Evolutionary conservation across 306 rosid genomes (phyloP).

Genomic region (Vachellia pachyceras): DNA sequence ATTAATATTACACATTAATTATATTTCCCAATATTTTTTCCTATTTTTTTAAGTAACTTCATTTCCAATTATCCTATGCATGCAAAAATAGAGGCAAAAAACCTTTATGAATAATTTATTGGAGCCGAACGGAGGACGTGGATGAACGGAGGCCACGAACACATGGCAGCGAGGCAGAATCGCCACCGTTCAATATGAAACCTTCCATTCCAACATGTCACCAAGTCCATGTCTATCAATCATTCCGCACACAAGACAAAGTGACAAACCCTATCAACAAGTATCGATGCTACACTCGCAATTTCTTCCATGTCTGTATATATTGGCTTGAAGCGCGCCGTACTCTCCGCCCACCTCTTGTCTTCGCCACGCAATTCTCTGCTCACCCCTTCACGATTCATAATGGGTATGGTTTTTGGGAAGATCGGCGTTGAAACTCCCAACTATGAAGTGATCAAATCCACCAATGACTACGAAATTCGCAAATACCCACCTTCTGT

Average conservation of each 20-base stretch:
- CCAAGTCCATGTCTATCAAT: background rate
- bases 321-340: background rate
- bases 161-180: background rate
- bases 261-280: background rate
- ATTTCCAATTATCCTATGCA: background rate
- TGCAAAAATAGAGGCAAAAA: too few relatives aligned
- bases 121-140: conserved; percentile 13
- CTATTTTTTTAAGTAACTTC: too few relatives aligned
- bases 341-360: background rate
- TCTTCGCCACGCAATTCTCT: background rate
- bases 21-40: too few relatives aligned
- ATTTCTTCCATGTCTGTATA: background rate
- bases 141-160: conserved; percentile 29
- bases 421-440: conserved; percentile 71
- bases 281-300: background rate
- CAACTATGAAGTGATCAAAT: conserved; percentile 53
- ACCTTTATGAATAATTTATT: background rate
- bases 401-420: conserved; percentile 89
- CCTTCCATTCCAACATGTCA: background rate
- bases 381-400: background rate
- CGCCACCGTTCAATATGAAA: background rate
- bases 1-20: too few relatives aligned
- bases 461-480: conserved; percentile 71
- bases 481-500: conserved; percentile 67
- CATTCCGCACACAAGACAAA: background rate